A percentile compares a stretch with the other conserved stretches of the same genome.
These are phyloP conservation scores for Daldinia loculata DNA, from an alignment of 495 filamentous ascomycete genomes.

Conservation along the genomic window DNA sequence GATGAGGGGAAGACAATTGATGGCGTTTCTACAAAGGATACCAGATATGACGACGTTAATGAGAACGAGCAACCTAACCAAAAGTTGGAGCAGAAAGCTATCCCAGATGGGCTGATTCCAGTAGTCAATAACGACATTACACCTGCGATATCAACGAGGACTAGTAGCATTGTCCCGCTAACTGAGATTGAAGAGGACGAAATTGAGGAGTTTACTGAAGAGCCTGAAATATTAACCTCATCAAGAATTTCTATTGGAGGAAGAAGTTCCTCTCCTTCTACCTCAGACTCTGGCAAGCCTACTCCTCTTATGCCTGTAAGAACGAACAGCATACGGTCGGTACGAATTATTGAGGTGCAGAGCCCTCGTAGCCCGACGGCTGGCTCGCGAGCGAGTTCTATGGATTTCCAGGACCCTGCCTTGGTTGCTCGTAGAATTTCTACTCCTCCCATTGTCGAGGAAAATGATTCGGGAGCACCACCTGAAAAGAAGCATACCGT, in stretches of 20 bases:
- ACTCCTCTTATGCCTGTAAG: conserved; percentile 51
- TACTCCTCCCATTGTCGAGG: conserved; percentile 55
- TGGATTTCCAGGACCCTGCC: conserved; percentile 50
- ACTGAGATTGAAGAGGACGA: conserved; percentile 49
- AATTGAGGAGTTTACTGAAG: conserved; percentile 57
- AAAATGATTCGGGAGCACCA: conserved; percentile 26
- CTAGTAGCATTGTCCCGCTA: background rate
- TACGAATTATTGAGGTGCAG: conserved; percentile 63
- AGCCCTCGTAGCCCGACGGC: conserved; percentile 55
- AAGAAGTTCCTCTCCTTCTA: conserved; percentile 49
- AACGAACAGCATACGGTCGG: conserved; percentile 61
- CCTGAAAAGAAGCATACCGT: conserved; percentile 25
- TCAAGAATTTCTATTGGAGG: conserved; percentile 64
- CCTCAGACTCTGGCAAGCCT: conserved; percentile 52
- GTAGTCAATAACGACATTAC: conserved; percentile 21
- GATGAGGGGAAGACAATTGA: conserved; percentile 6
- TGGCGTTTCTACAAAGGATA: conserved; percentile 4
- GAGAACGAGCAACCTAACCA: background rate
- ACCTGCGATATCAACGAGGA: conserved; percentile 25
- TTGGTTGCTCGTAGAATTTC: conserved; percentile 41
- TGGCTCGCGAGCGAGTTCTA: conserved; percentile 53
- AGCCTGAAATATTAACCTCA: conserved; percentile 63
- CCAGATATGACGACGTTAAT: background rate
- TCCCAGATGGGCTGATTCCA: conserved; percentile 23
- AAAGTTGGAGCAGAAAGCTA: conserved; percentile 6